Conservation (phyloP, 1,284 basidiomycete species). For the Spongispora temasekensis region DNA sequence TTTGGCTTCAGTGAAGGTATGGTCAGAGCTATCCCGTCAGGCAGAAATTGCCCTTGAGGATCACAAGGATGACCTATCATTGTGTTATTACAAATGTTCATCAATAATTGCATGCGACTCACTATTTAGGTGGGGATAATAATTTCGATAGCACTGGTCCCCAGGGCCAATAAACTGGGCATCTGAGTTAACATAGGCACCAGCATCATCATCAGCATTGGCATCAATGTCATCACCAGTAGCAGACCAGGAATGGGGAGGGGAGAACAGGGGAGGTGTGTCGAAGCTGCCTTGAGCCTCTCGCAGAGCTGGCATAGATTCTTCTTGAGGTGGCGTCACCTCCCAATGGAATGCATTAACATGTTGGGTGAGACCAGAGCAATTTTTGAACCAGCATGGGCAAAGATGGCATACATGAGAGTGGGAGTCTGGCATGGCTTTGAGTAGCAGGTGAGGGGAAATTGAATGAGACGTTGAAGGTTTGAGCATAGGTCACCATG, state of each 20-base stretch:
- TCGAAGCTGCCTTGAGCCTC: neutral
- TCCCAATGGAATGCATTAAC: neutral
- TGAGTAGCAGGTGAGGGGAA: neutral
- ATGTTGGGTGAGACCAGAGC: neutral
- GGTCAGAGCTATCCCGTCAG: neutral
- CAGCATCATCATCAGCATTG: neutral
- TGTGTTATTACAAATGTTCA: neutral
- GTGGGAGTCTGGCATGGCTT: neutral
- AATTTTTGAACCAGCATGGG: neutral
- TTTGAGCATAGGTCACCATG: neutral
- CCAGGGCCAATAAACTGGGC: neutral
- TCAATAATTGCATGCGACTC: neutral
- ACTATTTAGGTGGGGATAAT: neutral
- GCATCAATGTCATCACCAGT: neutral
- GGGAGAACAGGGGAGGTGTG: neutral
- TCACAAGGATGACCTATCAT: neutral
- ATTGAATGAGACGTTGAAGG: too few species aligned
- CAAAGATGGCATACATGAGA: neutral
- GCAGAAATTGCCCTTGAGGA: neutral
- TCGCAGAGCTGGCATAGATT: neutral
- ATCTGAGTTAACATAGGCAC: neutral
- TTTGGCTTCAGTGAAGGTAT: neutral
- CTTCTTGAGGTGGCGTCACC: neutral
- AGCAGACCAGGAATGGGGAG: neutral
- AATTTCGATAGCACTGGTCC: neutral